Base-by-base conservation (phyloP, 225 moss, liverwort and hornwort genomes). In the Sphagnum contortum region DNA sequence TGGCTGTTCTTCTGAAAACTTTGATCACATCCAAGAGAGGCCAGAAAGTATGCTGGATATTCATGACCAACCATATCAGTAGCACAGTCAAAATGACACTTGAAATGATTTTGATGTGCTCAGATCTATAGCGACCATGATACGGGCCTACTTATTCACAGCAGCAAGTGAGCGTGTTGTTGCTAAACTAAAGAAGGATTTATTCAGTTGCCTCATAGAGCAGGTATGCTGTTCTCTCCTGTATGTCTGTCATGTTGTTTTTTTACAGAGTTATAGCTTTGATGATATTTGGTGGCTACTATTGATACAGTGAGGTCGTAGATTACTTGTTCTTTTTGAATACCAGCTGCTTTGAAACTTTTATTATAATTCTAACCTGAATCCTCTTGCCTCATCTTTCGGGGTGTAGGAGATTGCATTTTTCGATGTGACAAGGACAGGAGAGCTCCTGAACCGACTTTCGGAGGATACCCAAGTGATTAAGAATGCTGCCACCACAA, bases 391-490 rank as follows among this genome's bases (percentile, higher is more conserved):
- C 3, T 50, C 29, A 8, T 4, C 12, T 64, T 52, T 52, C 61
- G 63, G 14, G 75, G 64, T 69, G 56, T 83, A 98, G 90, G 96
- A 98, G 63, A 90, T 98, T 65, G 96, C 92, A 48, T 98, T 98
- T 67, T 92, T 85, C 70, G 96, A 92, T 78, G 96, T 98, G 11
- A 98, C 92, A 14, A 89, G 83, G 70, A 92, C 90, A 12, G 92
- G 96, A 69, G 92, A 98, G 72, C 80, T 98, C 73, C 77, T 92
- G 69, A 98, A 92, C 70, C 90, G 92, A 69, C 77, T 98, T 52
- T 87, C 90, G 5, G 96, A 98, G 75, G 92, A 98, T 68, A 92
- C 85, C 64, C 85, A 89, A 69, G 96, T 98, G 71, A 92, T 98
- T 57, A 98, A 98, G 76, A 98, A 81, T 84, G 96, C 96, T 60